Percentiles rank a stretch among this genome's conserved stretches.
Conservation (phyloP, 768 basidiomycete genomes). For the Strobilomyces echinocephalus region DNA sequence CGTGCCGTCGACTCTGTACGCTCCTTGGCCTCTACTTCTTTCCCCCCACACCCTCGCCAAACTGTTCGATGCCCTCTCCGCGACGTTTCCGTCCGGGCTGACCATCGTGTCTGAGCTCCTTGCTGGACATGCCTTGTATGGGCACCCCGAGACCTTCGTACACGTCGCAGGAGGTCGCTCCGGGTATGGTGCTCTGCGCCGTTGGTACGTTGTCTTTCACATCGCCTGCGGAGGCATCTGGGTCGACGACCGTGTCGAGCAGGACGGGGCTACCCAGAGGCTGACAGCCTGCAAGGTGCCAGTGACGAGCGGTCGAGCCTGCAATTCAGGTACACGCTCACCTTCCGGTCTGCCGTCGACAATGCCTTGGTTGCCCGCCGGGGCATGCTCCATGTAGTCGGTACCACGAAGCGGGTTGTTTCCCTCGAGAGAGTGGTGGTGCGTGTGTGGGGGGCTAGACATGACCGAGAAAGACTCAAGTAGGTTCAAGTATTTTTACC, state of each 20-base stretch:
- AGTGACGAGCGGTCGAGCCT: background rate
- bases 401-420: constrained; percentile 14
- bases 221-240: constrained; percentile 25
- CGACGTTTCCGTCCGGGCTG: constrained; percentile 27
- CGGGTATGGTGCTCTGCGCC: constrained; percentile 24
- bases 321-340: background rate
- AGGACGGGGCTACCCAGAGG: constrained; percentile 15
- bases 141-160: constrained; percentile 29
- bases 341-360: constrained; percentile 20
- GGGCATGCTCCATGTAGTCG: constrained; percentile 14
- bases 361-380: constrained; percentile 15
- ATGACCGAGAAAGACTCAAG: background rate
- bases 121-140: constrained; percentile 30
- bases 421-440: constrained; percentile 19
- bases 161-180: constrained; percentile 34
- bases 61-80: constrained; percentile 19
- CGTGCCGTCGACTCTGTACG: no score
- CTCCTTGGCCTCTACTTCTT: background rate
- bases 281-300: constrained; percentile 10
- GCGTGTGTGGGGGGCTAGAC: constrained; percentile 7
- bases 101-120: constrained; percentile 34
- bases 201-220: constrained; percentile 1
- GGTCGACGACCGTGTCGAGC: constrained; percentile 30
- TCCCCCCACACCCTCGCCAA: constrained; percentile 5
- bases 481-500: no score